phyloP scores from a whole-genome alignment of 2,329 filamentous ascomycete species.

The Akanthomyces dipterigenus region DNA sequence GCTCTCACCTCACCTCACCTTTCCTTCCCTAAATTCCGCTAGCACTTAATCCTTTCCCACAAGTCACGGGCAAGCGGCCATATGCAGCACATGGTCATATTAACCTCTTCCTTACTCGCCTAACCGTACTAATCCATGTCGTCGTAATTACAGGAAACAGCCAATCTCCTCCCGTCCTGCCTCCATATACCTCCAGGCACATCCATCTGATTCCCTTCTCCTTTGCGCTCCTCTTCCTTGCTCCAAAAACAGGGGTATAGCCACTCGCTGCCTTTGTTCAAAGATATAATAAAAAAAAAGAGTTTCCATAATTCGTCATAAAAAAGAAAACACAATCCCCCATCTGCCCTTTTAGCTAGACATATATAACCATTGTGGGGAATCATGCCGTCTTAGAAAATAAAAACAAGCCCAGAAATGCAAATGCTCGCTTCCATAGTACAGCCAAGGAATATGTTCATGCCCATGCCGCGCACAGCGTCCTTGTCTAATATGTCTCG shows the following conservation, averaged over 20 bases:
- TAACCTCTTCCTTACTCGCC: neutral
- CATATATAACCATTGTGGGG: constrained; percentile 6
- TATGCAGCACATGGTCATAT: neutral
- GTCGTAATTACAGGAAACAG: neutral
- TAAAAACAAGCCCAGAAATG: constrained; percentile 8
- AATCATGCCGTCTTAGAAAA: neutral
- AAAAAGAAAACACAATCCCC: neutral
- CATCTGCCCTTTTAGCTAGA: neutral
- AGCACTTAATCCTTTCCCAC: too few relatives aligned
- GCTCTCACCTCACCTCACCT: constrained; percentile 7
- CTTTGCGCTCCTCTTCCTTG: neutral
- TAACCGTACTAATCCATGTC: neutral
- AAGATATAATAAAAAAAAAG: neutral
- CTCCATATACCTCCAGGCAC: neutral
- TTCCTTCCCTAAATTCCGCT: neutral
- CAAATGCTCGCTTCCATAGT: constrained; percentile 11
- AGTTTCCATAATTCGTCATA: constrained; percentile 9
- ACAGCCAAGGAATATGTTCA: constrained; percentile 4
- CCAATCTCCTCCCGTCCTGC: neutral
- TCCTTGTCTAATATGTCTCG: constrained; percentile 42
- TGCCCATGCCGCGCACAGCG: neutral
- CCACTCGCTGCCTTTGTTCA: constrained; percentile 1
- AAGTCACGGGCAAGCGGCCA: neutral
- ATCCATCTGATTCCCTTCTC: neutral
- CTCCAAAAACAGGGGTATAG: constrained; percentile 3